Percentiles rank a stretch among this genome's conserved stretches.
Evolutionary conservation across 495 filamentous ascomycete genomes (phyloP).

Genomic region (Rhypophila decipiens): DNA sequence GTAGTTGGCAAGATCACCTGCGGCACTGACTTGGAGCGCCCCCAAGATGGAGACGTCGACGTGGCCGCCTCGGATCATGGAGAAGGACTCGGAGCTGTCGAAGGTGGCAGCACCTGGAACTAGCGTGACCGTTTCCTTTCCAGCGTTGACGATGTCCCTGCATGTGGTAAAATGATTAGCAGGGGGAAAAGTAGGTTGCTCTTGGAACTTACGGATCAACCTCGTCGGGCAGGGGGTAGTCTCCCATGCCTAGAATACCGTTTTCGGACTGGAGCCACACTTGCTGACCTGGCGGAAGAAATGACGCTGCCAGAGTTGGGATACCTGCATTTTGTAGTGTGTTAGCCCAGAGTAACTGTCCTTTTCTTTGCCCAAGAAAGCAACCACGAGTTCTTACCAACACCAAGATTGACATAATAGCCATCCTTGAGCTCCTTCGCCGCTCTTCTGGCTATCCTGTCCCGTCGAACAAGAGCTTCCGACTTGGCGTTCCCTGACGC

Average conservation of each 20-base stretch:
- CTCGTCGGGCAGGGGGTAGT: conserved; percentile 47
- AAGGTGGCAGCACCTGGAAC: conserved; percentile 51
- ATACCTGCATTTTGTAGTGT: conserved; percentile 30
- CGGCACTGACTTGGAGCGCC: conserved; percentile 52
- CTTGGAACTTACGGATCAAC: conserved; percentile 41
- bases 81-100: conserved; percentile 53
- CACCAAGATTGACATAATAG: conserved; percentile 62
- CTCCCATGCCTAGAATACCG: conserved; percentile 56
- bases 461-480: conserved; percentile 35
- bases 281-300: conserved; percentile 40
- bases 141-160: conserved; percentile 54
- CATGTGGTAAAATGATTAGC: not conserved
- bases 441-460: conserved; percentile 53
- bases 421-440: conserved; percentile 58
- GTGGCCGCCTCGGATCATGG: conserved; percentile 56
- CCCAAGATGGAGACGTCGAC: conserved; percentile 57
- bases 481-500: conserved; percentile 1
- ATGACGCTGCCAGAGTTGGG: conserved; percentile 56
- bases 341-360: not conserved
- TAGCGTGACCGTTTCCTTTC: conserved; percentile 56
- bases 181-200: not conserved
- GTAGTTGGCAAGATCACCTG: conserved; percentile 56
- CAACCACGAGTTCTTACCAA: conserved; percentile 28
- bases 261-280: conserved; percentile 59
- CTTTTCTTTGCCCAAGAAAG: not conserved